Conservation (phyloP, 495 filamentous ascomycete genomes). For the Hypoxylon lienhwacheense region DNA sequence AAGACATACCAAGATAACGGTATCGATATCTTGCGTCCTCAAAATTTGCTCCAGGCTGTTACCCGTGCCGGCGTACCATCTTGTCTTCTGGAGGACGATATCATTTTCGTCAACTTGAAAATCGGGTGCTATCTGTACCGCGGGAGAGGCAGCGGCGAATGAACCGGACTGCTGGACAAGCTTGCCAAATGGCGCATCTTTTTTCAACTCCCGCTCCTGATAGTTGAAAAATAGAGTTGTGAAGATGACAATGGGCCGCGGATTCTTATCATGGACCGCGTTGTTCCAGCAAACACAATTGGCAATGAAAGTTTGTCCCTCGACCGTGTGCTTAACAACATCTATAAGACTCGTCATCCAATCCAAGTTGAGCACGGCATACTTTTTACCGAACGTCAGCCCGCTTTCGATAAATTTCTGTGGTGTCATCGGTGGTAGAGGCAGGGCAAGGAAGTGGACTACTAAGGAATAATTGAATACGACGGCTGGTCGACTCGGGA, state of each 20-base stretch:
- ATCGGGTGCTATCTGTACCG: constrained; percentile 36
- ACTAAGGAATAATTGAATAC: too few relatives aligned
- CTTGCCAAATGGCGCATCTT: constrained; percentile 40
- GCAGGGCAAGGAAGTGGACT: neutral
- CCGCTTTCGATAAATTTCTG: neutral
- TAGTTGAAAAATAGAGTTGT: constrained; percentile 44
- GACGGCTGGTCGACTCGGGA: too few relatives aligned
- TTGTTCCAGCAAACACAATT: constrained; percentile 43
- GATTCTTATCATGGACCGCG: constrained; percentile 41
- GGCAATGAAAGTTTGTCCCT: constrained; percentile 38
- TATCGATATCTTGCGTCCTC: constrained; percentile 44
- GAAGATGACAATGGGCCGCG: constrained; percentile 45
- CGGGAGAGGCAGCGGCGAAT: constrained; percentile 23
- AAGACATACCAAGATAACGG: constrained; percentile 46
- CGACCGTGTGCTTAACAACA: constrained; percentile 35
- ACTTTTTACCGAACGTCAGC: constrained; percentile 42
- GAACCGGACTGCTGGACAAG: constrained; percentile 34
- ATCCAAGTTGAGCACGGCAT: constrained; percentile 52
- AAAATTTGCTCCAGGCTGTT: constrained; percentile 50
- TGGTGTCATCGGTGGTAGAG: neutral
- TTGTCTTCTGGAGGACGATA: constrained; percentile 47
- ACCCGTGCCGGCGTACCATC: constrained; percentile 48
- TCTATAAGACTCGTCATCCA: constrained; percentile 46
- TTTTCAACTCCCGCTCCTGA: constrained; percentile 39
- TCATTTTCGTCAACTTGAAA: constrained; percentile 43